Evolutionary conservation across 495 filamentous ascomycete genomes (phyloP), one percentile per base, ranked within the genome.

Genomic region (Clavariopsis aquatica): DNA sequence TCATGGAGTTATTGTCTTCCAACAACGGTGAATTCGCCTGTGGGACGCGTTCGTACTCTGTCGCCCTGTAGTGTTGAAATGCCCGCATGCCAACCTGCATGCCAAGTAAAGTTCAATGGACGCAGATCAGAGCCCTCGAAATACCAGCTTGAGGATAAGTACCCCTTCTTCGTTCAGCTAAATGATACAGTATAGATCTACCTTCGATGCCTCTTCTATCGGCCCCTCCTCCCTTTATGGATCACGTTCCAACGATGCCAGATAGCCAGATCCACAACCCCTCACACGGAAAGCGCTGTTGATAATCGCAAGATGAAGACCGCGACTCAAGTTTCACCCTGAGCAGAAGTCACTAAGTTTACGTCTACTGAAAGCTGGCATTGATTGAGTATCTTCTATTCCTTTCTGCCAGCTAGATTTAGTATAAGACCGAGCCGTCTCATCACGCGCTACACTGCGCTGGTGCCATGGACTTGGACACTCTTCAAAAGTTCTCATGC

Each of bases 211-310:
- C n/a, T n/a, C n/a, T n/a, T n/a, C n/a, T n/a, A n/a, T n/a, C n/a
- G n/a, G 15, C n/a, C 2, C 38, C 13, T 43, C 38, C 38, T 43
- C 6, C 15, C 38, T 17, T 43, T 17, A 43, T 43, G 38, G 38
- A 43, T 43, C 38, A 43, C 38, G 38, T 43, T 43, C 38, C 38
- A 43, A 43, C 38, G 38, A n/a, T n/a, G 15, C 38, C 38, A 43
- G 38, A 8, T 7, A 8, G 38, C 38, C n/a, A 17, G 38, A 43
- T 12, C 12, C 3, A 43, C 4, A 43, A 43, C 38, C 9, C 13
- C 38, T 43, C n/a, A 43, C 38, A 43, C 38, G n/a, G 13, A n/a
- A 17, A 8, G 9, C n/a, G 9, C 38, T 43, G 38, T 6, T n/a
- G 9, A 3, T n/a, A n/a, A 2, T n/a, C 15, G n/a, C 38, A 43